Evolutionary conservation across 441 rosid genomes (phyloP).

Genomic region (Adansonia gregorii): DNA sequence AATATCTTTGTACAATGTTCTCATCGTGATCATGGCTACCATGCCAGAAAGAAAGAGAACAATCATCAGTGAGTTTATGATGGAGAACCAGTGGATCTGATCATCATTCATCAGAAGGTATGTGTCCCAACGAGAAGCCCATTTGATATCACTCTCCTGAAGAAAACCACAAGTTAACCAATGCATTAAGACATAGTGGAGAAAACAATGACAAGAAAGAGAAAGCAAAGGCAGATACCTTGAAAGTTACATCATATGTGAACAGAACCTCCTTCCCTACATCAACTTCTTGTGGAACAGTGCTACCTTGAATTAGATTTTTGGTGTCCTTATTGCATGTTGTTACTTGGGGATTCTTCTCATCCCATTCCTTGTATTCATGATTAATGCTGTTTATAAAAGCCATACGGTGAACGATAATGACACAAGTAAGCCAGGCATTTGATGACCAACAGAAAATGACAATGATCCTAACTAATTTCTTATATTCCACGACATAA

Average conservation of each 20-base stretch:
- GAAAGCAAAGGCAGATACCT: conserved; percentile 44
- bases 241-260: conserved; percentile 85
- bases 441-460: conserved; percentile 1
- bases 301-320: conserved; percentile 73
- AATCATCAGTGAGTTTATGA: conserved; percentile 92
- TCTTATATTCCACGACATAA: neutral
- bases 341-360: conserved; percentile 73
- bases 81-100: conserved; percentile 97
- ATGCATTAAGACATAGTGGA: conserved; percentile 2
- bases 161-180: conserved; percentile 18
- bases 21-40: conserved; percentile 99
- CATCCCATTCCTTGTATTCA: conserved; percentile 89
- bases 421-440: conserved; percentile 24
- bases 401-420: conserved; percentile 14
- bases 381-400: conserved; percentile 69
- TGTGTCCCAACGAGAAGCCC: conserved; percentile 99
- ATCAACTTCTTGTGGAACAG: conserved; percentile 90
- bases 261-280: conserved; percentile 70
- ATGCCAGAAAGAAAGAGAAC: conserved; percentile 95
- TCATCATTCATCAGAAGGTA: conserved; percentile 96
- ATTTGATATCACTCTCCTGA: conserved; percentile 90
- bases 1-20: conserved; percentile 90
- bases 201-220: conserved; percentile 13
- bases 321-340: conserved; percentile 92
- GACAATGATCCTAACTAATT: neutral